A percentile compares a stretch with the other conserved stretches of the same genome.
These are phyloP conservation scores for Phytophthora meadii DNA, from an alignment of 352 stramenopile genomes.

Conservation along the genomic window DNA sequence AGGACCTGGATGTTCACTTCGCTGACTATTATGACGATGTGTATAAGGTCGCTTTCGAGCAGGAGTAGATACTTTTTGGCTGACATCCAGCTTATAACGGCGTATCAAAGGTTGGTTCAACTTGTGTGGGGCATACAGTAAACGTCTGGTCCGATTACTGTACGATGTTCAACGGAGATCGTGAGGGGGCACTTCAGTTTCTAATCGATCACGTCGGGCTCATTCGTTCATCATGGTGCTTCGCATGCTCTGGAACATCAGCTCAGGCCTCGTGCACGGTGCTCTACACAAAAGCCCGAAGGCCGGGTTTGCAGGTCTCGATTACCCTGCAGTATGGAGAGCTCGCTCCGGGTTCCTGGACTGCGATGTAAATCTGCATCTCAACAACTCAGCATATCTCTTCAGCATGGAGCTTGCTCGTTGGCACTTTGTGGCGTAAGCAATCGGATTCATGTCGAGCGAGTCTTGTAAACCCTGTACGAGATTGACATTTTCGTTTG, in stretches of 20 bases:
- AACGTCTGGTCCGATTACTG: not conserved
- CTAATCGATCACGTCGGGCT: slow-evolving; percentile 12
- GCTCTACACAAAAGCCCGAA: slow-evolving; percentile 57
- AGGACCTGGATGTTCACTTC: slow-evolving; percentile 97
- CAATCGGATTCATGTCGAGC: not conserved
- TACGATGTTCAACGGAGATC: not conserved
- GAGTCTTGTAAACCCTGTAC: too few relatives aligned
- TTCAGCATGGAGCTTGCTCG: slow-evolving; percentile 89
- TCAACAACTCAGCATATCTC: slow-evolving; percentile 89
- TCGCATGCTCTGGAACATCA: slow-evolving; percentile 81
- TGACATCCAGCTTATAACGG: slow-evolving; percentile 13
- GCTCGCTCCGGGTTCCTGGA: slow-evolving; percentile 77
- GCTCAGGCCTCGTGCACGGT: slow-evolving; percentile 61
- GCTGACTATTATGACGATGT: slow-evolving; percentile 97
- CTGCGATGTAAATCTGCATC: slow-evolving; percentile 85
- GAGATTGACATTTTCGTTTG: not conserved
- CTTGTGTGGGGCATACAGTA: not conserved
- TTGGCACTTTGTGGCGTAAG: slow-evolving; percentile 85
- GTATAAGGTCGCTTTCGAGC: slow-evolving; percentile 93
- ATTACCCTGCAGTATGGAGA: slow-evolving; percentile 80
- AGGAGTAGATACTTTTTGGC: slow-evolving; percentile 32
- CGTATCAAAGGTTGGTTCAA: slow-evolving; percentile 15
- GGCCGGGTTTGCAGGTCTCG: slow-evolving; percentile 55
- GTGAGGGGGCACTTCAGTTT: slow-evolving; percentile 25
- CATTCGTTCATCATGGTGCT: slow-evolving; percentile 57